phyloP scores from a whole-genome alignment of 768 basidiomycete genomes.

The Ephemerocybe angulata region DNA sequence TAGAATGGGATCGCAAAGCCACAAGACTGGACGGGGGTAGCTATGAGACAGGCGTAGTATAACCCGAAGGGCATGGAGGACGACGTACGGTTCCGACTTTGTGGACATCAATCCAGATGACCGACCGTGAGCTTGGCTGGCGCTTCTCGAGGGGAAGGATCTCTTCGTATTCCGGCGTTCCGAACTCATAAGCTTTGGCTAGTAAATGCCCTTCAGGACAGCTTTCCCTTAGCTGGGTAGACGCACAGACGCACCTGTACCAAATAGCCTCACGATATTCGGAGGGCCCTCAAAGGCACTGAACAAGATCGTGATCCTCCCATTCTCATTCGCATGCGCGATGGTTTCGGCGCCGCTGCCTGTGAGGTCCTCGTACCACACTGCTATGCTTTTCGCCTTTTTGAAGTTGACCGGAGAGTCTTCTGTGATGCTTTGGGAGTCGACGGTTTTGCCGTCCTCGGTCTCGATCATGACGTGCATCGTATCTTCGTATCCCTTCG shows the following conservation, averaged over 20 bases:
- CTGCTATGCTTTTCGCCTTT: constrained; percentile 31
- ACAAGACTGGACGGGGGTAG: constrained; percentile 50
- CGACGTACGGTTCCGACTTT: constrained; percentile 42
- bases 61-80: neutral
- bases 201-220: neutral
- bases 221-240: neutral
- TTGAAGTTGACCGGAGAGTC: no score
- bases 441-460: neutral
- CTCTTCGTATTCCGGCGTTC: constrained; percentile 48
- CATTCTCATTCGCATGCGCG: constrained; percentile 61
- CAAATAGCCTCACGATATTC: constrained; percentile 56
- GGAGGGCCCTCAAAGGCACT: constrained; percentile 58
- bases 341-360: constrained; percentile 62
- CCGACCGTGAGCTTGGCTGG: constrained; percentile 49
- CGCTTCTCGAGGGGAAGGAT: constrained; percentile 42
- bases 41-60: constrained; percentile 48
- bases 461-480: constrained; percentile 41
- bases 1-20: constrained; percentile 57
- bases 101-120: constrained; percentile 54
- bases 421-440: no score
- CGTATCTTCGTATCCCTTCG: constrained; percentile 51
- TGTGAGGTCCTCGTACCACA: constrained; percentile 67
- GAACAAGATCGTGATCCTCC: constrained; percentile 59
- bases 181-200: constrained; percentile 58
- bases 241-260: constrained; percentile 37